Percentiles rank a stretch among this genome's conserved stretches.
Conservation (phyloP, 164 flowering plant species). For the Platanus orientalis region DNA sequence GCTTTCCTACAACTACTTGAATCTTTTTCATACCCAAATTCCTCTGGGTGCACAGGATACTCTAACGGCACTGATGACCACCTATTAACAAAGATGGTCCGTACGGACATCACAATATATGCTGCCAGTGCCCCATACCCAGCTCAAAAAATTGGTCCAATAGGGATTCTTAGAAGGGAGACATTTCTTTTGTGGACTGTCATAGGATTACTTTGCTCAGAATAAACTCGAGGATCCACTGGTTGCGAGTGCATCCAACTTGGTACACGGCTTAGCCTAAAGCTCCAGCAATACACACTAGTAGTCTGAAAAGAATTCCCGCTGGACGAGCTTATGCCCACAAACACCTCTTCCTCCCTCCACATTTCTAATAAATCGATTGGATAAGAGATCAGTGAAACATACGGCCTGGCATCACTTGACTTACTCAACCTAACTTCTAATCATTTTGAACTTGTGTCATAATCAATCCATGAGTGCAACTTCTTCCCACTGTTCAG, state of each 20-base stretch:
- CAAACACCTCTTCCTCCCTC: conserved; percentile 42
- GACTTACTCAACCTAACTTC: conserved; percentile 59
- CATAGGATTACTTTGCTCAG: conserved; percentile 12
- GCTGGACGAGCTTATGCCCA: conserved; percentile 64
- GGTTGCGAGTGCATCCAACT: conserved; percentile 83
- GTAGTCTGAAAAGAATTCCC: conserved; percentile 51
- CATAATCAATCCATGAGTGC: conserved; percentile 75
- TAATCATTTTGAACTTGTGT: conserved; percentile 48
- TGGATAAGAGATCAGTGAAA: conserved; percentile 48
- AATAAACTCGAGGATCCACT: conserved; percentile 46
- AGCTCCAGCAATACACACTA: conserved; percentile 69
- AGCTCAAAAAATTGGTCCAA: conserved; percentile 52
- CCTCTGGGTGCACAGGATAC: conserved; percentile 37
- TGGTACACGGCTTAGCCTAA: conserved; percentile 38
- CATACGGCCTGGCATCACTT: conserved; percentile 38
- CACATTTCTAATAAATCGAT: conserved; percentile 53
- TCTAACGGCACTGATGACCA: conserved; percentile 57
- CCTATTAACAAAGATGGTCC: conserved; percentile 49
- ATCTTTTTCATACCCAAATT: conserved; percentile 54
- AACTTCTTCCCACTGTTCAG: conserved; percentile 49
- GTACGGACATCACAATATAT: conserved; percentile 40
- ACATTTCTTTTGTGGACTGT: conserved; percentile 22
- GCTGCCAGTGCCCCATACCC: conserved; percentile 75
- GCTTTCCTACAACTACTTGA: conserved; percentile 39
- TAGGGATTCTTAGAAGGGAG: conserved; percentile 43